phyloP scores from a whole-genome alignment of 2,329 filamentous ascomycete genomes.

The Scedosporium minutisporum region DNA sequence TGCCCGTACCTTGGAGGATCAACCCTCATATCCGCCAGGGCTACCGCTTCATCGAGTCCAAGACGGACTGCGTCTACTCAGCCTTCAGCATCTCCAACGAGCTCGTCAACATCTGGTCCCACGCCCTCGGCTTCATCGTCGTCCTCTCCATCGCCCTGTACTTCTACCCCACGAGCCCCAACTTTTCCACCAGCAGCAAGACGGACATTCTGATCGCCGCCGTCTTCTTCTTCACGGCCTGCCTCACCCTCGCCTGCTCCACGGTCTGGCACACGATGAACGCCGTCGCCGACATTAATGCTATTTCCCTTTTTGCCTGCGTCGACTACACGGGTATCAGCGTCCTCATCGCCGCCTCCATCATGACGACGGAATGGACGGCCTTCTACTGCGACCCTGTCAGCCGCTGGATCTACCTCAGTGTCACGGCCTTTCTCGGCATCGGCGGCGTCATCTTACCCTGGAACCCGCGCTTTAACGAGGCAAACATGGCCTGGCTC shows the following conservation, averaged over 20 bases:
- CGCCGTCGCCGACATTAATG: conserved; percentile 78
- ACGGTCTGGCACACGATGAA: conserved; percentile 99
- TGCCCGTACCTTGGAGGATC: conserved; percentile 85
- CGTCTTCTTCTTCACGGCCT: conserved; percentile 92
- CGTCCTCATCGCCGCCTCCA: conserved; percentile 85
- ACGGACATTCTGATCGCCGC: conserved; percentile 85
- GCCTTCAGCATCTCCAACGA: conserved; percentile 85
- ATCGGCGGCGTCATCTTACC: conserved; percentile 82
- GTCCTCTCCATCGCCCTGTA: conserved; percentile 87
- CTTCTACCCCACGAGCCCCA: conserved; percentile 81
- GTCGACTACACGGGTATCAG: conserved; percentile 98
- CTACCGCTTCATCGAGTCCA: conserved; percentile 89
- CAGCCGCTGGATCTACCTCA: conserved; percentile 79
- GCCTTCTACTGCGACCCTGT: conserved; percentile 96
- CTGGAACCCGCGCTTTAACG: conserved; percentile 94
- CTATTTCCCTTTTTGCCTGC: conserved; percentile 92
- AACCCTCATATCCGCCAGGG: conserved; percentile 89
- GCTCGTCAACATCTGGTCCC: conserved; percentile 95
- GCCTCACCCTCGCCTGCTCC: conserved; percentile 89
- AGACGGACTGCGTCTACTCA: conserved; percentile 77
- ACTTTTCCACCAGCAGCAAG: conserved; percentile 79
- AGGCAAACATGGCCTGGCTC: conserved; percentile 82
- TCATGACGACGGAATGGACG: conserved; percentile 97
- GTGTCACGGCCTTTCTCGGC: conserved; percentile 69
- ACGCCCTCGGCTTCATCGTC: conserved; percentile 78